phyloP scores from a whole-genome alignment of 768 basidiomycete genomes.

The Pseudohyphozyma bogoriensis region DNA sequence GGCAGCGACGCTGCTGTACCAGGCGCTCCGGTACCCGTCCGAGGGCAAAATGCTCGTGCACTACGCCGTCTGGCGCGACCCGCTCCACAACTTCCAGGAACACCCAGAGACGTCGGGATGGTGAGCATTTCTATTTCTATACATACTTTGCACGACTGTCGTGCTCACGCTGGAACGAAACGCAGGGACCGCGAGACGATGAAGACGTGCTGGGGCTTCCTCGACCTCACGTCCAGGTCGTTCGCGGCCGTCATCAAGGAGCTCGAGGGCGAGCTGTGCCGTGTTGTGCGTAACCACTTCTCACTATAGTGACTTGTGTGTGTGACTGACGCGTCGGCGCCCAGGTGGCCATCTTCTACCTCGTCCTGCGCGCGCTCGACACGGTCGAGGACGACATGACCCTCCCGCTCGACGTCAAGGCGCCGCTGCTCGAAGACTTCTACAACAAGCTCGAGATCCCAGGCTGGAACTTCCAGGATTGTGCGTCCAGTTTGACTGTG shows the following conservation, averaged over 20 bases:
- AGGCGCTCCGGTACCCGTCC: too few species aligned
- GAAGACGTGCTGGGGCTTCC: conserved; percentile 78
- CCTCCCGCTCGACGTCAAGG: conserved; percentile 72
- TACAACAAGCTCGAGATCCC: conserved; percentile 65
- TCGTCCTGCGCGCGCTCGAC: conserved; percentile 86
- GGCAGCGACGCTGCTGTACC: too few species aligned
- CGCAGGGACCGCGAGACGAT: conserved; percentile 63
- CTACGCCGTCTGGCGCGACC: conserved; percentile 50
- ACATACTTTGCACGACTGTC: too few species aligned
- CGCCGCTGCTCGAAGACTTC: conserved; percentile 71
- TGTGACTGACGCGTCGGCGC: neutral
- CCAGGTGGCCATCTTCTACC: conserved; percentile 89
- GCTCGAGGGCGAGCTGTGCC: conserved; percentile 84
- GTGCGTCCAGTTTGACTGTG: conserved; percentile 7
- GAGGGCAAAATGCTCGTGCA: conserved; percentile 77
- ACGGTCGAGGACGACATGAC: conserved; percentile 99
- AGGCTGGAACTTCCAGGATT: conserved; percentile 74
- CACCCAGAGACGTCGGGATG: conserved; percentile 76
- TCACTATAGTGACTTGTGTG: too few species aligned
- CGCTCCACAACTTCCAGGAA: conserved; percentile 52
- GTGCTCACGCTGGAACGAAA: neutral
- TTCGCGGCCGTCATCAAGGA: conserved; percentile 92
- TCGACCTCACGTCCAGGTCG: conserved; percentile 79
- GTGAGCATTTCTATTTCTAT: neutral
- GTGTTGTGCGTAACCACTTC: conserved; percentile 60